phyloP scores from a whole-genome alignment of 352 stramenopile species.

The Globisporangium parvum region DNA sequence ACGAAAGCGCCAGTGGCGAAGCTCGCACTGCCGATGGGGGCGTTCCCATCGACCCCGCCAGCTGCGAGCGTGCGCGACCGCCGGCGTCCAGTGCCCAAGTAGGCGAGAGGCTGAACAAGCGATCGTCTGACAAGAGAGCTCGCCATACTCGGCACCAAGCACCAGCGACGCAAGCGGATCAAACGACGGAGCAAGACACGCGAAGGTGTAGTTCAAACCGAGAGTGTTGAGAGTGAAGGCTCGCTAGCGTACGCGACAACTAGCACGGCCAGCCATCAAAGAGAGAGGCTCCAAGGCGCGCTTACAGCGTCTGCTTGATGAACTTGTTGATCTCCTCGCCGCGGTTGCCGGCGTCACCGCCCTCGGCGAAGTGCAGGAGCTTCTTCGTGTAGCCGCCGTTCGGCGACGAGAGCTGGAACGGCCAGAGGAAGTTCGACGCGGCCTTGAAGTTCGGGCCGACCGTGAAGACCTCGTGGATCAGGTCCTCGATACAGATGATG shows the following conservation, averaged over 20 bases:
- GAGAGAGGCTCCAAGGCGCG: not conserved
- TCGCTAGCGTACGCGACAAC: constrained; percentile 1
- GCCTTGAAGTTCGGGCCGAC: constrained; percentile 99
- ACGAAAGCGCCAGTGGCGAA: constrained; percentile 27
- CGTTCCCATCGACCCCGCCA: constrained; percentile 41
- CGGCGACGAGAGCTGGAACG: constrained; percentile 98
- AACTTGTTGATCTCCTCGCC: constrained; percentile 93
- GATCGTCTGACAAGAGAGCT: not conserved
- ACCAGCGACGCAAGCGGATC: not conserved
- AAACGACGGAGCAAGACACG: not conserved
- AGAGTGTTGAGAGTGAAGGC: constrained; percentile 3
- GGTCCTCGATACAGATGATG: constrained; percentile 98
- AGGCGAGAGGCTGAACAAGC: not conserved
- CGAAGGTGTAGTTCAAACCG: constrained; percentile 20
- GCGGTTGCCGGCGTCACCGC: constrained; percentile 90
- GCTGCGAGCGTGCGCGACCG: constrained; percentile 24
- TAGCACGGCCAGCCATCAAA: not conserved
- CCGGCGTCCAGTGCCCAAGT: constrained; percentile 26
- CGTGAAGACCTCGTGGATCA: constrained; percentile 99
- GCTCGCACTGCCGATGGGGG: constrained; percentile 23
- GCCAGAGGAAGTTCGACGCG: constrained; percentile 99
- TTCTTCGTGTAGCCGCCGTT: constrained; percentile 94
- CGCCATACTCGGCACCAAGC: not conserved
- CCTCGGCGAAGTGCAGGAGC: constrained; percentile 92
- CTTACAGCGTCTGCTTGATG: constrained; percentile 93